Conservation (phyloP, 1,284 basidiomycete genomes). For the Filobasidium uniguttulatum region DNA sequence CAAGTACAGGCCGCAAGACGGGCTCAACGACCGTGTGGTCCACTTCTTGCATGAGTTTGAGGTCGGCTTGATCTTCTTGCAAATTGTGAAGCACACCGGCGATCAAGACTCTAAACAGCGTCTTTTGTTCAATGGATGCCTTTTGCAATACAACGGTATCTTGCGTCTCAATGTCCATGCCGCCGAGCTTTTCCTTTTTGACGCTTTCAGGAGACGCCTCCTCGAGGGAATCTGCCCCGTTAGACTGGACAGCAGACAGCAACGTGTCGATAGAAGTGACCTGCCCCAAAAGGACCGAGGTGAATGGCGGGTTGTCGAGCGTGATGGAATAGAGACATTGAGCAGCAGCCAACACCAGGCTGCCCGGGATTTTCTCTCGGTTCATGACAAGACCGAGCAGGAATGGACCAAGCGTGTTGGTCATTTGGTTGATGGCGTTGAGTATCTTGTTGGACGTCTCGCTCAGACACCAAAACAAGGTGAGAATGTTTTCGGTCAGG, state of each 20-base stretch:
- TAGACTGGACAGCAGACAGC: slow-evolving; percentile 49
- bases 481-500: slow-evolving; percentile 79
- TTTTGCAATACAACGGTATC: slow-evolving; percentile 8
- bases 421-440: slow-evolving; percentile 65
- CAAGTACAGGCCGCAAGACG: slow-evolving; percentile 54
- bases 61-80: slow-evolving; percentile 1
- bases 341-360: slow-evolving; percentile 63
- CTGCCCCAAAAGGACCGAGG: slow-evolving; percentile 49
- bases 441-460: slow-evolving; percentile 85
- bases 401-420: slow-evolving; percentile 60
- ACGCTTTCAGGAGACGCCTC: slow-evolving; percentile 16
- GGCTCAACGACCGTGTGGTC: slow-evolving; percentile 55
- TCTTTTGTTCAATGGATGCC: slow-evolving; percentile 5
- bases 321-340: slow-evolving; percentile 82
- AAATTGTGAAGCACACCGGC: slow-evolving; percentile 43
- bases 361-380: slow-evolving; percentile 50
- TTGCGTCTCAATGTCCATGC: slow-evolving; percentile 25
- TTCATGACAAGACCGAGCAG: slow-evolving; percentile 68
- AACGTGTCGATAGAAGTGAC: slow-evolving; percentile 55
- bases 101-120: slow-evolving; percentile 50
- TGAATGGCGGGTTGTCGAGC: slow-evolving; percentile 64
- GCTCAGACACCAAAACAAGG: slow-evolving; percentile 80
- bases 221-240: slow-evolving; percentile 25
- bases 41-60: slow-evolving; percentile 1
- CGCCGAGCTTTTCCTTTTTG: slow-evolving; percentile 18